Base-by-base conservation (phyloP, 2,329 filamentous ascomycete genomes). In the Hirsutella rhossiliensis region DNA sequence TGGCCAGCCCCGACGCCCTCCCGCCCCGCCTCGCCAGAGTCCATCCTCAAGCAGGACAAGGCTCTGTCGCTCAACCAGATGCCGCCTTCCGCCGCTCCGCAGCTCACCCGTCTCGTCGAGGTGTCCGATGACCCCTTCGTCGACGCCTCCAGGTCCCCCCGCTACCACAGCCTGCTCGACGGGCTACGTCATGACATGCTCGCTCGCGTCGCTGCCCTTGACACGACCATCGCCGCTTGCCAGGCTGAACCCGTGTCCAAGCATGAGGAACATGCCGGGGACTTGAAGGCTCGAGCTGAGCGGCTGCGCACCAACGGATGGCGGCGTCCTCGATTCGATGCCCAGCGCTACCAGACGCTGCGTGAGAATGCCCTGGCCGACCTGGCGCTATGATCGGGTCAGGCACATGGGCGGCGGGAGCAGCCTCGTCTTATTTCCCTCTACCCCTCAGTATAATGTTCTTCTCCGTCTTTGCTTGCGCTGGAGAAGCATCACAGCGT, bases 241-340 rank as follows among this genome's bases (percentile, higher is more conserved):
- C 56, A 45, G 39, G 50, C 53, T 15, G 42, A 38, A 31, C 47
- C 41, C 32, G 57, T 15, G 36, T 54, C 39, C 48, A 46, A 42
- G 19, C 46, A 37, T 37, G 64, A 67, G 43, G 50, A 61, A 43
- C 62, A 62, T 17, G 51, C 52, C 2, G 52, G 65, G 17, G 71
- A 75, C 30, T 58, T 75, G 3, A 62, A 65, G 46, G 64, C 69
- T 7, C 67, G 75, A 20, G 77, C 79, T 49, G 72, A 75, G 58
- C 65, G 69, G 11, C 59, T 80, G 11, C 68, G 73, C 18, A 67
- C 67, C n/a, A 64, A 53, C 41, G 74, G 74, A 3, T 79, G 76
- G 75, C 67, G 67, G 52, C 62, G 76, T 27, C 69, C 69, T 50
- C 68, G 75, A 19, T 80, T 80, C 50, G 70, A 80, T 48, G 60